Percentiles rank a stretch among this genome's conserved stretches.
These are phyloP conservation scores for Melanogaster broomeanus DNA, from an alignment of 768 basidiomycete species.

Conservation along the genomic window DNA sequence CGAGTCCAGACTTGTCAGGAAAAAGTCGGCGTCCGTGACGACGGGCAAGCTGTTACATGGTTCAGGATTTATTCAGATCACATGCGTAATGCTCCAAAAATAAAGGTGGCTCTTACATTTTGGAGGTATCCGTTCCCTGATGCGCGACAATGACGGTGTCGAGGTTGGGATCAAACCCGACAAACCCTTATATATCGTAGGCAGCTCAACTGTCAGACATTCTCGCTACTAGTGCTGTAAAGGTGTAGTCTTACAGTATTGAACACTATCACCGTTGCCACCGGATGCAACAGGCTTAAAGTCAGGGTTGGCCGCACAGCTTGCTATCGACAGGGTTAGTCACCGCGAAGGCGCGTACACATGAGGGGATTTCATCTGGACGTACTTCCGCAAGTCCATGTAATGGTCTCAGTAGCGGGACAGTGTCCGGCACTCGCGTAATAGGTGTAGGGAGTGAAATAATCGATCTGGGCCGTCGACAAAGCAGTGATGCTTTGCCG, in stretches of 20 bases:
- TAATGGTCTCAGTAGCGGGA: conserved; percentile 33
- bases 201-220: background rate
- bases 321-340: conserved; percentile 27
- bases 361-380: background rate
- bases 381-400: conserved; percentile 57
- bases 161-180: conserved; percentile 49
- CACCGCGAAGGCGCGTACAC: background rate
- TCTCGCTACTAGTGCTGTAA: too few relatives aligned
- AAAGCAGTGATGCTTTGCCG: conserved; percentile 41
- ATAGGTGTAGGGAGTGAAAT: conserved; percentile 47
- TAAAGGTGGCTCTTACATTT: conserved; percentile 24
- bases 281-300: conserved; percentile 51
- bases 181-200: conserved; percentile 42
- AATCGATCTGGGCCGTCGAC: conserved; percentile 38
- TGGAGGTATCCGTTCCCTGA: conserved; percentile 34
- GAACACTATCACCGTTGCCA: conserved; percentile 42
- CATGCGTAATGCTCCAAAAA: background rate
- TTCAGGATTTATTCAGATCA: too few relatives aligned
- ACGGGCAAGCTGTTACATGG: conserved; percentile 30
- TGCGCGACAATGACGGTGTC: conserved; percentile 39
- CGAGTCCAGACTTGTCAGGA: conserved; percentile 34
- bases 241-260: conserved; percentile 41
- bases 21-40: conserved; percentile 45
- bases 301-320: conserved; percentile 48
- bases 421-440: conserved; percentile 55